Evolutionary conservation across 1,284 basidiomycete species (phyloP).

Genomic region (Anthracocystis walkeri): DNA sequence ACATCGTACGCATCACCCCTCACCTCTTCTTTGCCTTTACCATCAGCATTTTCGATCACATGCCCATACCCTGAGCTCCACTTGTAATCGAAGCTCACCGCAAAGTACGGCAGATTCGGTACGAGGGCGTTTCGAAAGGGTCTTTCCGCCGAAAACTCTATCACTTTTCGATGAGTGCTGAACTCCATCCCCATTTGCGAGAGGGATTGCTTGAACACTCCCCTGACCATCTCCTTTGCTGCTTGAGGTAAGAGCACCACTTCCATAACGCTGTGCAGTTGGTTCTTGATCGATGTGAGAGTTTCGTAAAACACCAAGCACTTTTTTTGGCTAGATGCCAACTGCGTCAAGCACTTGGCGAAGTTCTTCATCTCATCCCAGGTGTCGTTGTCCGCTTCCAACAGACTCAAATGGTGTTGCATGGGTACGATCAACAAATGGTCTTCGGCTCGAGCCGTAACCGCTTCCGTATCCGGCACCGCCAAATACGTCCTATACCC

Average conservation of each 20-base stretch:
- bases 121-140: conserved; percentile 75
- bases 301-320: conserved; percentile 96
- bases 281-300: conserved; percentile 83
- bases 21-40: conserved; percentile 72
- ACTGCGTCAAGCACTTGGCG: conserved; percentile 97
- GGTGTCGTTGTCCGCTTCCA: conserved; percentile 96
- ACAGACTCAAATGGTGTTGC: conserved; percentile 83
- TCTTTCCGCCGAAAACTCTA: conserved; percentile 80
- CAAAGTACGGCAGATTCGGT: conserved; percentile 96
- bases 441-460: conserved; percentile 76
- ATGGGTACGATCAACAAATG: conserved; percentile 96
- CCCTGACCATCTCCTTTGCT: conserved; percentile 84
- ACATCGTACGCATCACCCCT: conserved; percentile 72
- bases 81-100: conserved; percentile 97
- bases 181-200: conserved; percentile 91
- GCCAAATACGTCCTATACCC: conserved; percentile 90
- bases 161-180: conserved; percentile 96
- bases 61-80: conserved; percentile 83
- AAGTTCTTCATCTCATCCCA: conserved; percentile 87
- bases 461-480: conserved; percentile 85
- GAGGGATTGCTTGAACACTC: conserved; percentile 96
- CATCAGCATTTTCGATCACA: conserved; percentile 70
- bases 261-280: conserved; percentile 92
- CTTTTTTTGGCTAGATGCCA: conserved; percentile 84
- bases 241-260: conserved; percentile 87